Conservation (phyloP, 257 asterid genomes). For the Primulina huaijiensis region DNA sequence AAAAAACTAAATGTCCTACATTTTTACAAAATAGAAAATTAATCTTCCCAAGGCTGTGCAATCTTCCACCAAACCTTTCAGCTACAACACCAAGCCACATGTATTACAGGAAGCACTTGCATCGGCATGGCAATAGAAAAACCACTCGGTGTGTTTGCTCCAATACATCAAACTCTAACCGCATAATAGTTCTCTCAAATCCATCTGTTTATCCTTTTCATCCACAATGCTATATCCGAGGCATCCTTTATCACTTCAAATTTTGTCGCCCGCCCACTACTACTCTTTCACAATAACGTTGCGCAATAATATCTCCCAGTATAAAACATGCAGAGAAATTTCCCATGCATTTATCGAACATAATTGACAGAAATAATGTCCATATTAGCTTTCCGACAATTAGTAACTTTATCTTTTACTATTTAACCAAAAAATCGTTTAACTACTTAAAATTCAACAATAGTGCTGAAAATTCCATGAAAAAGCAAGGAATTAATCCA, state of each 20-base stretch:
- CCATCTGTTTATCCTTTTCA: background rate
- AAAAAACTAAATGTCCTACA: background rate
- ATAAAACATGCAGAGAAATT: no score
- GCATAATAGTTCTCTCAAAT: background rate
- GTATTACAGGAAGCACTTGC: constrained; percentile 7
- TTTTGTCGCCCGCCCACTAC: background rate
- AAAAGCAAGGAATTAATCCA: background rate
- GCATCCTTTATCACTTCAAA: background rate
- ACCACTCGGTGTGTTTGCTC: background rate
- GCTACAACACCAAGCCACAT: background rate
- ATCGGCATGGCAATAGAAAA: background rate
- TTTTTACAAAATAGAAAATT: no score
- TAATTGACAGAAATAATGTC: background rate
- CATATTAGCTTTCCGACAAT: background rate
- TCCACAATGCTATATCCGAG: background rate
- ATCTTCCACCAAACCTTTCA: background rate
- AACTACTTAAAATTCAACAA: background rate
- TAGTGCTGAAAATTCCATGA: background rate
- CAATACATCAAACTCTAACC: background rate
- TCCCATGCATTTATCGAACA: background rate
- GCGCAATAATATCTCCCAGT: background rate
- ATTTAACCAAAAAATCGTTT: background rate
- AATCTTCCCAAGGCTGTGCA: background rate
- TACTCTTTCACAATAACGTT: background rate
- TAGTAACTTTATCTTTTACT: background rate